Evolutionary conservation across 768 basidiomycete species (phyloP), one percentile per base, ranked within the genome.

Genomic region (Kwoniella europaea): DNA sequence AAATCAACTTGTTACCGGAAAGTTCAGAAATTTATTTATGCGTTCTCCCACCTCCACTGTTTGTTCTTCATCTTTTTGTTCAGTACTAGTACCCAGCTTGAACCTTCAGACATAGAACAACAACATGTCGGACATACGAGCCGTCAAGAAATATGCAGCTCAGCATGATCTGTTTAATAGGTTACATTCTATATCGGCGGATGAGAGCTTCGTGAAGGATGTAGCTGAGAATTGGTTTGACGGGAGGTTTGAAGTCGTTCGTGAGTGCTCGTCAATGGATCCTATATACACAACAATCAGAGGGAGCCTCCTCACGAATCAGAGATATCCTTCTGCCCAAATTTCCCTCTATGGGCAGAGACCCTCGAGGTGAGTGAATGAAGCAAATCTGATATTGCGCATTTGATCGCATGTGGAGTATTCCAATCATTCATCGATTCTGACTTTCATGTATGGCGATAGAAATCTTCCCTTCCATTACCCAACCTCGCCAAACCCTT

Each of bases 101-200:
- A 4, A 58, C 20, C 56, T 16, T 5, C 27, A 27, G 27, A 27
- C 27, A 27, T 58, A 20, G 29, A 35, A 20, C 5, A 35, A 58
- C 56, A 29, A 15, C 55, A 71, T 66, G 64, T 65, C 69, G 2
- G 64, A 71, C 7, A 22, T 57, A 3, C 24, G 52, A 43, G 77
- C 75, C 3, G 71, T 83, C 13, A 74, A 77, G 43, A 77, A 74
- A 55, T 73, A 81, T 27, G 74, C 81, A 43, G 78, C 82, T 5
- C 73, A 73, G 41, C 76, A 83, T 70, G 92, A 93, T 80, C 86
- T 94, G 24, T 95, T 88, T 86, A 94, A 94, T 79, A 90, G 96
- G 10, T 80, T 98, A 1, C 93, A 92, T 73, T 96, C 94, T 7
- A 91, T 98, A 66, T 86, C 86, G 3, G 88, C 91, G 66, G 96